Base-by-base conservation (phyloP, 345 rosid genomes). In the Sapria himalayana region DNA sequence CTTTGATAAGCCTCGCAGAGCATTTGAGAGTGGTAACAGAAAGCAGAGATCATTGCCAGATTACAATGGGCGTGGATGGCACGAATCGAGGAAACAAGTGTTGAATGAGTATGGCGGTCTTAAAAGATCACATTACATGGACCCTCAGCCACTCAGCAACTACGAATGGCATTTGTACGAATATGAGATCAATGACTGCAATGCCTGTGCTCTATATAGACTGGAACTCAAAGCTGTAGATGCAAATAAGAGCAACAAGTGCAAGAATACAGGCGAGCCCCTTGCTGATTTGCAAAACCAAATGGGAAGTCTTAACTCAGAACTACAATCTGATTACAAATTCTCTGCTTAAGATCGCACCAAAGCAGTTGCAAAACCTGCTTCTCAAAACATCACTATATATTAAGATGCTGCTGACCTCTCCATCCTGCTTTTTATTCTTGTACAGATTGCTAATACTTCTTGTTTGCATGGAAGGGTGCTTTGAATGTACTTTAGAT, bases 31-130 rank as follows among this genome's bases (percentile, higher is more conserved):
- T 37, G 93, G 95, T 49, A 84, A 79, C 60, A 74, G 99, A 55
- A 89, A 89, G 81, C 95, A 89, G 60, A 77, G 98, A 50, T 82
- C 99, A 37, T 54, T 79, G 54, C 95, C 99, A n/a, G 95, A 89
- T 56, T 84, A 89, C 64, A 67, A 72, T 11, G 95, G 95, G 2
- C 86, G 98, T 22, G 98, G 98, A 18, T 89, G 95, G 95, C 99
- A 89, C 32, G 99, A 91, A 67, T 89, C 98, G 9, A 71, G 95
- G 59, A 79, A 89, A 60, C 95, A 84, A 67, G 71, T 84, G 58
- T 82, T 89, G 98, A 75, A 60, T 51, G 98, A 89, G 54, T 74
- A 58, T 51, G 79, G 77, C 16, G 98, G 93, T 45, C 67, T 82
- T 48, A 89, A 89, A 67, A 74, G 98, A 63, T 91, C 99, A 8